phyloP scores from a whole-genome alignment of 140 eudicot species.

The Flaveria floridana region DNA sequence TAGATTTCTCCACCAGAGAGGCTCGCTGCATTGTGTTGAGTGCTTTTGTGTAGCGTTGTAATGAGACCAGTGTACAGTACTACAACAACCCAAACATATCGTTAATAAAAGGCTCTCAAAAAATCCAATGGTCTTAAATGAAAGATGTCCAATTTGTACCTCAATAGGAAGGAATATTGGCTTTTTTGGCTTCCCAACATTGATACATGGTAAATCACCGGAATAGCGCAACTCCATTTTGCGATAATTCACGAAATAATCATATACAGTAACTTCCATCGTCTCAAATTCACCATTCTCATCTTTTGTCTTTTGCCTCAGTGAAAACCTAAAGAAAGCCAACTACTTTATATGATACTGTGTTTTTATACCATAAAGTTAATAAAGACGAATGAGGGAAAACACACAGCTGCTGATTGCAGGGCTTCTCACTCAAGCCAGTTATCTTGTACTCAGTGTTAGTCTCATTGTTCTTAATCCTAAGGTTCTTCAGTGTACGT shows the following conservation, averaged over 20 bases:
- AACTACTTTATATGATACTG: background rate
- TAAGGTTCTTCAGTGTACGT: slow-evolving; percentile 64
- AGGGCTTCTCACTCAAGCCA: slow-evolving; percentile 73
- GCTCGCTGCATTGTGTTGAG: slow-evolving; percentile 60
- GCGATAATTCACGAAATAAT: slow-evolving; percentile 61
- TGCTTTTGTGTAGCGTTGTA: slow-evolving; percentile 74
- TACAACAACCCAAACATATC: slow-evolving; percentile 18
- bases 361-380: background rate
- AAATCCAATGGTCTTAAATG: background rate
- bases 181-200: slow-evolving; percentile 75
- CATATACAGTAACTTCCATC: slow-evolving; percentile 60
- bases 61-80: slow-evolving; percentile 60
- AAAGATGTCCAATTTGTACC: slow-evolving; percentile 37
- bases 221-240: slow-evolving; percentile 51
- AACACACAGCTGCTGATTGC: slow-evolving; percentile 64
- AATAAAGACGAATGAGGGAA: background rate
- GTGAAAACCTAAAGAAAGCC: slow-evolving; percentile 47
- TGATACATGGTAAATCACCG: slow-evolving; percentile 60
- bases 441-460: slow-evolving; percentile 71
- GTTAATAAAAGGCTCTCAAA: background rate
- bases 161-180: slow-evolving; percentile 72
- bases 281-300: slow-evolving; percentile 47
- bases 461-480: slow-evolving; percentile 54
- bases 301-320: slow-evolving; percentile 51
- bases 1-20: slow-evolving; percentile 69